These are phyloP conservation scores for Cercospora sp. DNA, from an alignment of 2,329 filamentous ascomycete species.

Conservation along the genomic window DNA sequence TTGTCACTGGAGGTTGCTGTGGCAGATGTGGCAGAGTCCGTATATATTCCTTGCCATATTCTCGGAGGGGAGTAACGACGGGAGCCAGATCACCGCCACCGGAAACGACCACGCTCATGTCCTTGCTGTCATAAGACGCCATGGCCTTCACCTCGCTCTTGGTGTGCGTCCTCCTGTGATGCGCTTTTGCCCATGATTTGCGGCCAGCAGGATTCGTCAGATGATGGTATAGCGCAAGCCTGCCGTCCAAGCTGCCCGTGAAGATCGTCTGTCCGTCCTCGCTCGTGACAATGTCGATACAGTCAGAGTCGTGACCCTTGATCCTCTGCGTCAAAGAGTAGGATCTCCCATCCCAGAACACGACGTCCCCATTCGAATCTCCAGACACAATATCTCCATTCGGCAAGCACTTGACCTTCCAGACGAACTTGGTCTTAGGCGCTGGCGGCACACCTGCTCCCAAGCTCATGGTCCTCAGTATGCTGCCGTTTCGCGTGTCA, in stretches of 20 bases:
- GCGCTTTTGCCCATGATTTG: constrained; percentile 79
- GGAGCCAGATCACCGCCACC: constrained; percentile 86
- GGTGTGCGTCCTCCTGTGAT: constrained; percentile 76
- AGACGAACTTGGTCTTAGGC: constrained; percentile 83
- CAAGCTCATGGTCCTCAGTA: constrained; percentile 79
- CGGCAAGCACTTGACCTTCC: constrained; percentile 85
- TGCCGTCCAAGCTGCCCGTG: constrained; percentile 87
- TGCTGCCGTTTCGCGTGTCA: constrained; percentile 75
- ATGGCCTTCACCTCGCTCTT: constrained; percentile 94
- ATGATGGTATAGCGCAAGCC: constrained; percentile 79
- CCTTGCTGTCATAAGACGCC: constrained; percentile 79
- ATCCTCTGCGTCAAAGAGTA: constrained; percentile 86
- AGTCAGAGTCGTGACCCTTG: constrained; percentile 83
- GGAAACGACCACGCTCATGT: constrained; percentile 81
- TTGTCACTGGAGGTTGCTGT: constrained; percentile 70
- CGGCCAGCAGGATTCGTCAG: constrained; percentile 48
- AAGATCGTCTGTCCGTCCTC: constrained; percentile 78
- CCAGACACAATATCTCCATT: constrained; percentile 91
- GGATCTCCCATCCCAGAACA: constrained; percentile 90
- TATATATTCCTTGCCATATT: constrained; percentile 77
- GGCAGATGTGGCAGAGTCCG: constrained; percentile 80
- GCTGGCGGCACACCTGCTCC: constrained; percentile 75
- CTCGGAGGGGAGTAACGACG: constrained; percentile 75
- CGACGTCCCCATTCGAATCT: constrained; percentile 89
- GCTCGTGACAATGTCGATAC: constrained; percentile 81